Conservation (phyloP, 2,329 filamentous ascomycete genomes). For the Chaetomiaceae sp. region DNA sequence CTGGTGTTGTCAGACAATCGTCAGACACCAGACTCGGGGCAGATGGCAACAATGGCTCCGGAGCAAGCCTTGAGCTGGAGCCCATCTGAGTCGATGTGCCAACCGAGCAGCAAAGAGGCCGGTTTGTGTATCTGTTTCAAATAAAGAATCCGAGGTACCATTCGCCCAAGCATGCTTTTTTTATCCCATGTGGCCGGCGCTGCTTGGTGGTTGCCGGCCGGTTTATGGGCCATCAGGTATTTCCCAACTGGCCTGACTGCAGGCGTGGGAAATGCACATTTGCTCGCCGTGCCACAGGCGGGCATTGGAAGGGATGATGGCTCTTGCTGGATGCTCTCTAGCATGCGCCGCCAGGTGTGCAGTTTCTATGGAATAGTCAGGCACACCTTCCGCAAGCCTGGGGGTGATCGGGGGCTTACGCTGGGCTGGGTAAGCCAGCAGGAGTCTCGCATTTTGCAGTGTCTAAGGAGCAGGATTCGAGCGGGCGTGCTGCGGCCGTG, state of each 20-base stretch:
- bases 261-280: slow-evolving; percentile 12
- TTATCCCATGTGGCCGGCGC: slow-evolving; percentile 3
- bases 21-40: not conserved
- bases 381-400: not conserved
- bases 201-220: not conserved
- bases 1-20: not conserved
- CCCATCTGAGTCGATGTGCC: not conserved
- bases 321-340: not conserved
- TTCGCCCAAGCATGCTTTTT: not conserved
- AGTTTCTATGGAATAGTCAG: not conserved
- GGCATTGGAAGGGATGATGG: slow-evolving; percentile 6
- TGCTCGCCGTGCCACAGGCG: slow-evolving; percentile 16
- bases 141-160: not conserved
- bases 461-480: not conserved
- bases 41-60: not conserved
- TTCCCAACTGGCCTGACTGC: slow-evolving; percentile 5
- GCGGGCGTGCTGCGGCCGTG: not conserved
- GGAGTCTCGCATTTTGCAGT: not conserved
- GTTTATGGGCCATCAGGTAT: not conserved
- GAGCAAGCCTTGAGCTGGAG: not conserved
- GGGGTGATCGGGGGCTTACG: not conserved
- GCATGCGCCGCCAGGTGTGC: slow-evolving; percentile 1
- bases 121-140: not conserved
- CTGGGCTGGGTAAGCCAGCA: not conserved
- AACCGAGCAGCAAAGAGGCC: not conserved